Percentiles rank a stretch among this genome's conserved stretches.
These are phyloP conservation scores for Camelina laxa DNA, from an alignment of 345 rosid genomes.

Conservation along the genomic window DNA sequence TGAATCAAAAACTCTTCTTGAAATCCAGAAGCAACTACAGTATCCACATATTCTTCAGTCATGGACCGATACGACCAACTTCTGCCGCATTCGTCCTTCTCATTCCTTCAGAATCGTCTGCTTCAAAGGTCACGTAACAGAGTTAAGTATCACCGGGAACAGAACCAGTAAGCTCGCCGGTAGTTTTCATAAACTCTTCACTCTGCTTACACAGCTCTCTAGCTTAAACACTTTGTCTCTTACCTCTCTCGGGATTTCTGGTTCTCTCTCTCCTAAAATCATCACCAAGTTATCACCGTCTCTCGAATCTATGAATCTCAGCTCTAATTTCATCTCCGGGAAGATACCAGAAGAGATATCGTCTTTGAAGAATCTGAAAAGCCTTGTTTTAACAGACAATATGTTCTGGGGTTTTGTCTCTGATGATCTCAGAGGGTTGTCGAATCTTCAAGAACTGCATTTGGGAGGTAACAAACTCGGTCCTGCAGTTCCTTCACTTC, in stretches of 20 bases:
- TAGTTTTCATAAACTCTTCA: constrained; percentile 64
- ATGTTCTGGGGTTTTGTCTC: constrained; percentile 66
- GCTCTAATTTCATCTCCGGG: constrained; percentile 78
- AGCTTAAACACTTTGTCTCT: constrained; percentile 63
- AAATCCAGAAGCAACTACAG: constrained; percentile 66
- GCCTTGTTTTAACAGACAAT: constrained; percentile 66
- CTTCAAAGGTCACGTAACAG: constrained; percentile 55
- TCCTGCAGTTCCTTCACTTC: constrained; percentile 65
- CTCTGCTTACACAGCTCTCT: constrained; percentile 69
- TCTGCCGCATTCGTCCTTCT: constrained; percentile 71
- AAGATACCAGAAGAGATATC: constrained; percentile 57
- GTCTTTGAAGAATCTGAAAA: constrained; percentile 56
- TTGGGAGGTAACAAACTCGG: constrained; percentile 67
- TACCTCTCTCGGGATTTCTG: constrained; percentile 79
- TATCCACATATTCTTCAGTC: constrained; percentile 70
- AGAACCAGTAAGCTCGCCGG: constrained; percentile 56
- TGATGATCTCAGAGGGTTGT: constrained; percentile 61
- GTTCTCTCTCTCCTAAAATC: constrained; percentile 66
- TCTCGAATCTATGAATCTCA: constrained; percentile 64
- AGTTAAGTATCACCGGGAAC: constrained; percentile 69
- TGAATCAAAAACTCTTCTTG: constrained; percentile 62
- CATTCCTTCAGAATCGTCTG: constrained; percentile 66
- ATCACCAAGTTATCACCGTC: constrained; percentile 52
- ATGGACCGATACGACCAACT: constrained; percentile 79
- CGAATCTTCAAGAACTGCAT: constrained; percentile 57